Evolutionary conservation across 345 rosid species (phyloP).

Genomic region (Brassica juncea): DNA sequence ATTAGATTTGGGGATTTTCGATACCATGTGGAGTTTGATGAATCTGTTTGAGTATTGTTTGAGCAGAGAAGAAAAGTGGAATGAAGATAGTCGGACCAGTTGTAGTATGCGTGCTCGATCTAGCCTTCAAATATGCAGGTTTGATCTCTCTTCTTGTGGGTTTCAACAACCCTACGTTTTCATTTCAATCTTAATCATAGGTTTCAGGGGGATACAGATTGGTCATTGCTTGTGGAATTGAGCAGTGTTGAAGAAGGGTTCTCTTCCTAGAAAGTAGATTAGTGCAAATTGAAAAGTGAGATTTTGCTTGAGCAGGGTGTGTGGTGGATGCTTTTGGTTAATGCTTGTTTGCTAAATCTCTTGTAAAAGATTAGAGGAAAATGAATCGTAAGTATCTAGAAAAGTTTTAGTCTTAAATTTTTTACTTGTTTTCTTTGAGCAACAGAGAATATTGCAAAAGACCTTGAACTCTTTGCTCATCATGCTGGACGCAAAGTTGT

Average conservation of each 20-base stretch:
- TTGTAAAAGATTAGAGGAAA: too few relatives aligned
- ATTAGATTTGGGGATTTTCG: background rate
- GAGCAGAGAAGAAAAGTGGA: constrained; percentile 60
- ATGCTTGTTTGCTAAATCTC: too few relatives aligned
- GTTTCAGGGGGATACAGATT: constrained; percentile 1
- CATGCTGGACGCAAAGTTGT: constrained; percentile 91
- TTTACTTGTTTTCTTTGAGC: background rate
- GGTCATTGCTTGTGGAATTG: background rate
- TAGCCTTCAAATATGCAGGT: constrained; percentile 82
- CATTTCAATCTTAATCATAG: background rate
- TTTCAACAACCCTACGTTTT: background rate
- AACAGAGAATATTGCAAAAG: constrained; percentile 78
- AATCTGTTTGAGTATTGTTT: constrained; percentile 14
- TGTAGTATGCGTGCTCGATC: constrained; percentile 68
- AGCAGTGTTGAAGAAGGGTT: background rate
- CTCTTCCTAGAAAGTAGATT: background rate
- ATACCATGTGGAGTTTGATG: background rate
- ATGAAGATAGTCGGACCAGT: constrained; percentile 67
- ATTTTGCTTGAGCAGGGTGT: too few relatives aligned
- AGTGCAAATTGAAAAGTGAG: too few relatives aligned
- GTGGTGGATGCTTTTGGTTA: background rate
- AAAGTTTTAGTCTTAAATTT: too few relatives aligned
- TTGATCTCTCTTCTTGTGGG: background rate
- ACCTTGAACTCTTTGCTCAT: constrained; percentile 80
- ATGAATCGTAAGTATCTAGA: too few relatives aligned